Conservation (phyloP, 139 green algal genomes). For the Mychonastes homosphaera region DNA sequence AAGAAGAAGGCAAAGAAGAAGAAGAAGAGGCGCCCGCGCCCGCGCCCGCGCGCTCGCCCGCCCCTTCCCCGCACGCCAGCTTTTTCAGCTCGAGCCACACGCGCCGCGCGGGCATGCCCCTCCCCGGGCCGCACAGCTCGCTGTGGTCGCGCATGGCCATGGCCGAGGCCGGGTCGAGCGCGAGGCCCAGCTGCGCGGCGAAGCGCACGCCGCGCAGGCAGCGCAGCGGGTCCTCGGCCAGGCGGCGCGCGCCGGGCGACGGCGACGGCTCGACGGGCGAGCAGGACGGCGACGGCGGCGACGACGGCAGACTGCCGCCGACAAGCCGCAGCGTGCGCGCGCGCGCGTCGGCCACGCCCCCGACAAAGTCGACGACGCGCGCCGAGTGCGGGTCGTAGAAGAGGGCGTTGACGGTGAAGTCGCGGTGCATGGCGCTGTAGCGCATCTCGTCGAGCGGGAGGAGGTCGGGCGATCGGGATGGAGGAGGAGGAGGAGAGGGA, state of each 20-base stretch:
- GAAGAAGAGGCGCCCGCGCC: no score
- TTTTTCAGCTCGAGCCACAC: constrained; percentile 24
- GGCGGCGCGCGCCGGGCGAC: not conserved
- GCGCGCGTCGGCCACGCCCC: constrained; percentile 23
- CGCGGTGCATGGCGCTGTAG: constrained; percentile 26
- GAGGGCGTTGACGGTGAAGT: constrained; percentile 44
- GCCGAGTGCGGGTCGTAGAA: constrained; percentile 25
- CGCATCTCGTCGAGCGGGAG: not conserved
- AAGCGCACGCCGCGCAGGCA: constrained; percentile 68
- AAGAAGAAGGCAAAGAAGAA: no score
- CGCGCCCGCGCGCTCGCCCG: no score
- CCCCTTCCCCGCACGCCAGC: constrained; percentile 2
- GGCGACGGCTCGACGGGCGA: not conserved
- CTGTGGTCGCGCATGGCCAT: not conserved
- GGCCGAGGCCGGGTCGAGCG: constrained; percentile 10
- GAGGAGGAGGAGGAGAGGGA: not conserved
- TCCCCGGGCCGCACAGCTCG: constrained; percentile 8
- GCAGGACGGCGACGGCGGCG: not conserved
- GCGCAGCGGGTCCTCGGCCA: constrained; percentile 63
- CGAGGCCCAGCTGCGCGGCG: constrained; percentile 10
- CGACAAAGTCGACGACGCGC: constrained; percentile 38
- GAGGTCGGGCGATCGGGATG: not conserved
- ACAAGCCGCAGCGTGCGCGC: constrained; percentile 5
- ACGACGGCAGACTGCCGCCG: not conserved
- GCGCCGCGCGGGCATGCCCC: constrained; percentile 2